Evolutionary conservation across 1,139 yeast species (phyloP).

Genomic region (Geotrichum reessii): DNA sequence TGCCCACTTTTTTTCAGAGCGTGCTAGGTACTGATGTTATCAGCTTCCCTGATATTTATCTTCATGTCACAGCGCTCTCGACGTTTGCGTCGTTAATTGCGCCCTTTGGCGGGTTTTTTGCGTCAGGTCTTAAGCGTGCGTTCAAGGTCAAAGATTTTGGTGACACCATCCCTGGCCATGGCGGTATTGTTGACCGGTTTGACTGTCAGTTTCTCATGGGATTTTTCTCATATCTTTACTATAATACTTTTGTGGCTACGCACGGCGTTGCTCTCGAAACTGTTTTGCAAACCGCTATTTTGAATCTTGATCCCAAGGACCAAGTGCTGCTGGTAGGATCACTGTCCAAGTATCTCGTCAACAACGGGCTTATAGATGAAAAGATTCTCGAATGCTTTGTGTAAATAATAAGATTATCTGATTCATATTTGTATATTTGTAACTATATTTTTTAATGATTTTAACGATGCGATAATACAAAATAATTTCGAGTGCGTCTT

Average conservation of each 20-base stretch:
- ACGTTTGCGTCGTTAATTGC: slow-evolving; percentile 96
- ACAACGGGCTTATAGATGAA: slow-evolving; percentile 46
- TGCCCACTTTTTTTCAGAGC: slow-evolving; percentile 61
- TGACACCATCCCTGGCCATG: slow-evolving; percentile 94
- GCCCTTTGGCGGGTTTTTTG: slow-evolving; percentile 98
- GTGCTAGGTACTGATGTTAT: slow-evolving; percentile 45
- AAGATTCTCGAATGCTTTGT: slow-evolving; percentile 21
- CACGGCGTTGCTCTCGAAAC: slow-evolving; percentile 64
- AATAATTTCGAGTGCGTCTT: background rate
- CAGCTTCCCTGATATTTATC: slow-evolving; percentile 75
- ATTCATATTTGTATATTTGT: background rate
- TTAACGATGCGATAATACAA: background rate
- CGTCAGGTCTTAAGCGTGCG: slow-evolving; percentile 95
- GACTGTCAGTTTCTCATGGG: slow-evolving; percentile 99
- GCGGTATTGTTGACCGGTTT: slow-evolving; percentile 95
- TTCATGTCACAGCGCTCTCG: slow-evolving; percentile 80
- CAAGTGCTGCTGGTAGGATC: slow-evolving; percentile 58
- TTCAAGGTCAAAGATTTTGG: slow-evolving; percentile 92
- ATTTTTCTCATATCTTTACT: slow-evolving; percentile 84
- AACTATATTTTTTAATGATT: background rate
- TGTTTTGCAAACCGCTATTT: slow-evolving; percentile 67
- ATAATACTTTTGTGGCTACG: slow-evolving; percentile 76
- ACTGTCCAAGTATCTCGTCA: slow-evolving; percentile 57
- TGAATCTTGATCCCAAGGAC: slow-evolving; percentile 63
- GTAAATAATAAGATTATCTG: background rate